Conservation (phyloP, 1,284 basidiomycete genomes). For the Puccinia novopanici region DNA sequence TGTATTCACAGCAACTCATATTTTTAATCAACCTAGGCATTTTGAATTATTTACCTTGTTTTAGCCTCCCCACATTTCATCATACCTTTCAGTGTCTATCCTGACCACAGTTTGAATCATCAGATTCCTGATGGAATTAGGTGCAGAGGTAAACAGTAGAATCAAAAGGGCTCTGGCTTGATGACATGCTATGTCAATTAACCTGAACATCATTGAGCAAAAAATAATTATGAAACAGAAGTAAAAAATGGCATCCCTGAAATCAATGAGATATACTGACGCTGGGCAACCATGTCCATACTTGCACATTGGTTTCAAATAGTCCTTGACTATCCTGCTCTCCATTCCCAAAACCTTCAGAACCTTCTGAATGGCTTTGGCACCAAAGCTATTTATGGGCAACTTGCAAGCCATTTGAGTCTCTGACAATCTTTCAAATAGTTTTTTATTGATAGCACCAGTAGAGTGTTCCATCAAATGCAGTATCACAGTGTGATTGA, state of each 20-base stretch:
- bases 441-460: slow-evolving; percentile 42
- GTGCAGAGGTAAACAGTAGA: slow-evolving; percentile 48
- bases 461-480: slow-evolving; percentile 50
- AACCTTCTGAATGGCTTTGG: slow-evolving; percentile 51
- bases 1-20: neutral
- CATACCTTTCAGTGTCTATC: too few relatives aligned
- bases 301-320: slow-evolving; percentile 49
- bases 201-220: slow-evolving; percentile 8
- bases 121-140: slow-evolving; percentile 47
- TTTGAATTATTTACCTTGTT: neutral
- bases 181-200: slow-evolving; percentile 51
- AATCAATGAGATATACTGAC: slow-evolving; percentile 28
- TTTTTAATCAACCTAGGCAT: neutral
- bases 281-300: slow-evolving; percentile 50
- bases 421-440: slow-evolving; percentile 50
- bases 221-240: neutral
- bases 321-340: slow-evolving; percentile 48
- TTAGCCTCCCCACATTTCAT: too few relatives aligned
- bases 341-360: slow-evolving; percentile 51
- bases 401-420: slow-evolving; percentile 51
- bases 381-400: slow-evolving; percentile 51
- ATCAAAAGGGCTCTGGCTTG: slow-evolving; percentile 51
- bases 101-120: slow-evolving; percentile 52
- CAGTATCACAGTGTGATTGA: slow-evolving; percentile 30
- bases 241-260: neutral